These are phyloP conservation scores for Monosporascus sp. DNA, from an alignment of 2,329 filamentous ascomycete genomes.

Conservation along the genomic window DNA sequence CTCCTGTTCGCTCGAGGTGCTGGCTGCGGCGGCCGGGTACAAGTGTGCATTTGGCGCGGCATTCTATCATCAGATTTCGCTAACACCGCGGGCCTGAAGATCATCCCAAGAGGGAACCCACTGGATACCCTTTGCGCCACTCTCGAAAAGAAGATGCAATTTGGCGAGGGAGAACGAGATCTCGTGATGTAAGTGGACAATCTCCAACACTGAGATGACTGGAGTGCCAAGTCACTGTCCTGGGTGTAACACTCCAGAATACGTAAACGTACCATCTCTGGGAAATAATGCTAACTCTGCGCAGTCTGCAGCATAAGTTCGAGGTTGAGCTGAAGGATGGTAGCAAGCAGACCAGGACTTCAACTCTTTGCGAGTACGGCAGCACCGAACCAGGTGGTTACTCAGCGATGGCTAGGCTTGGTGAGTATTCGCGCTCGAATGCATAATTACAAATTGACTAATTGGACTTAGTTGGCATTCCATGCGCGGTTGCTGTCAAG, in stretches of 20 bases:
- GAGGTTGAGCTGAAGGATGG: slow-evolving; percentile 80
- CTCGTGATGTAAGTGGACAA: slow-evolving; percentile 53
- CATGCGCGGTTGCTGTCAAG: slow-evolving; percentile 59
- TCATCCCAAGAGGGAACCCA: slow-evolving; percentile 61
- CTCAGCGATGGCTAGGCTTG: slow-evolving; percentile 74
- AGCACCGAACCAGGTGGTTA: slow-evolving; percentile 61
- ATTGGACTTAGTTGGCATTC: slow-evolving; percentile 56
- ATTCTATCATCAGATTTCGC: background rate
- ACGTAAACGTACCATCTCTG: background rate
- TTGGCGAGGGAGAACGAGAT: slow-evolving; percentile 76
- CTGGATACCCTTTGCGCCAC: slow-evolving; percentile 88
- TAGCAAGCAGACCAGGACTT: slow-evolving; percentile 68
- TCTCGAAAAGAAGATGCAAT: slow-evolving; percentile 90
- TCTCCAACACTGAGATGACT: background rate
- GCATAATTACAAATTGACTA: background rate
- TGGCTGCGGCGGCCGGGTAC: slow-evolving; percentile 33
- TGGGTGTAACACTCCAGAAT: too few relatives aligned
- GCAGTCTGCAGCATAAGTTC: slow-evolving; percentile 70
- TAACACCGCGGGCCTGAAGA: slow-evolving; percentile 3
- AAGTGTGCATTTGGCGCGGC: slow-evolving; percentile 2
- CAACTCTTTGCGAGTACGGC: slow-evolving; percentile 80
- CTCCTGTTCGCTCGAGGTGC: slow-evolving; percentile 59
- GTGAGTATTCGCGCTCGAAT: background rate
- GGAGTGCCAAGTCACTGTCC: background rate
- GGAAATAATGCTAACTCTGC: background rate